These are phyloP conservation scores for Aspergillus texensis DNA, from an alignment of 2,329 filamentous ascomycete species.

Conservation along the genomic window DNA sequence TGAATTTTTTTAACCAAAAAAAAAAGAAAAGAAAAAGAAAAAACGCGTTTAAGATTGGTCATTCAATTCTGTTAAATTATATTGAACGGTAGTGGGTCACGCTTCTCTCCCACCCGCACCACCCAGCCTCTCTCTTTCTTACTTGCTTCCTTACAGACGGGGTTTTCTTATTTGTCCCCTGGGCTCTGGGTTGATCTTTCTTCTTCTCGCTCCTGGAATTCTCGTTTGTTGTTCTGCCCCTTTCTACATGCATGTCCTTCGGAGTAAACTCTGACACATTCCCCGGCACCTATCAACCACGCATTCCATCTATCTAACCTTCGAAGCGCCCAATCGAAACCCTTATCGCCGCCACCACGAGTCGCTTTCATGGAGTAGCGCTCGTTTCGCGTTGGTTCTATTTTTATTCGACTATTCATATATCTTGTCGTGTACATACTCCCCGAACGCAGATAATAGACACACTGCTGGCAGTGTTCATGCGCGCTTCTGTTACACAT, in stretches of 20 bases:
- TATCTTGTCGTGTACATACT: neutral
- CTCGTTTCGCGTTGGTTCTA: neutral
- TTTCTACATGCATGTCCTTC: constrained; percentile 8
- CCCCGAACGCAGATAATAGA: neutral
- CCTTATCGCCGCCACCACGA: neutral
- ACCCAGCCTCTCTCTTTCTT: constrained; percentile 23
- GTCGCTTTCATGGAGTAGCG: neutral
- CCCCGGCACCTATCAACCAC: constrained; percentile 1
- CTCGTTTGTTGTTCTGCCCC: constrained; percentile 2
- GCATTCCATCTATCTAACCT: neutral
- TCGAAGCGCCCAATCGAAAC: neutral
- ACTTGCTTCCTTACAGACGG: neutral
- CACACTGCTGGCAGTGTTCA: constrained; percentile 9
- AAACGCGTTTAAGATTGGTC: neutral
- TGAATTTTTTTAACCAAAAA: too few species aligned
- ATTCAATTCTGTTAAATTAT: neutral
- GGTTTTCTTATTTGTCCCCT: neutral
- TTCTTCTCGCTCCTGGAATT: neutral
- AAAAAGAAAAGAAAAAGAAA: too few species aligned
- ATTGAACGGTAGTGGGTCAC: neutral
- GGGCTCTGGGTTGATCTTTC: neutral
- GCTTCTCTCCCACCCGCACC: neutral
- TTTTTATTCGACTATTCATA: neutral
- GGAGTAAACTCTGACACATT: neutral
- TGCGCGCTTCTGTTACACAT: constrained; percentile 1